Conservation (phyloP, 345 rosid species). For the Lenwebbia sp. region DNA sequence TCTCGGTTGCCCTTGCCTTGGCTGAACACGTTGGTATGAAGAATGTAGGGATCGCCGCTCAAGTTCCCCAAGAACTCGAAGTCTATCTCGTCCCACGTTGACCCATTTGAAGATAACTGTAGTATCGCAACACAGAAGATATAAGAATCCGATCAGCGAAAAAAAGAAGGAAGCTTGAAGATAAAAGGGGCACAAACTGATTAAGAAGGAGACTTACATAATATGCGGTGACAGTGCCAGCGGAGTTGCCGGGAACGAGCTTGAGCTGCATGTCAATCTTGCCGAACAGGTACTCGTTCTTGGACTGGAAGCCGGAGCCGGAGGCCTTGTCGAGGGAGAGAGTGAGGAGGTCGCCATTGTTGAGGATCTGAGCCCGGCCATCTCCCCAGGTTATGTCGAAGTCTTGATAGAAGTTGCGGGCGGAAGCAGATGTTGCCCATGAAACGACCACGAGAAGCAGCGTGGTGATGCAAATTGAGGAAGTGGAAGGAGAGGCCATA, state of each 20-base stretch:
- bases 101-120: slow-evolving; percentile 50
- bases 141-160: background rate
- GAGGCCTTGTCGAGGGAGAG: slow-evolving; percentile 44
- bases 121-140: background rate
- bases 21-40: slow-evolving; percentile 48
- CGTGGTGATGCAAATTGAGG: background rate
- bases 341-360: slow-evolving; percentile 52
- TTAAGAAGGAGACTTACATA: slow-evolving; percentile 17
- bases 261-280: slow-evolving; percentile 47
- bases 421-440: background rate
- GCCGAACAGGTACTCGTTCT: slow-evolving; percentile 42
- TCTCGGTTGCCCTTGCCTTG: slow-evolving; percentile 61
- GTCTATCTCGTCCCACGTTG: slow-evolving; percentile 65
- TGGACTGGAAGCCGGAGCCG: slow-evolving; percentile 57
- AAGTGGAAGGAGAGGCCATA: background rate
- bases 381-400: slow-evolving; percentile 53
- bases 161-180: background rate
- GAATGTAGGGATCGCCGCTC: slow-evolving; percentile 59
- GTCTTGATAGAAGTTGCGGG: slow-evolving; percentile 27
- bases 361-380: slow-evolving; percentile 45
- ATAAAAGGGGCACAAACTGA: background rate
- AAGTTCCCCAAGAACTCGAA: slow-evolving; percentile 53
- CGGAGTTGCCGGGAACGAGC: slow-evolving; percentile 51
- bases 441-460: background rate
- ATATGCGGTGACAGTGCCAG: slow-evolving; percentile 47